Percentiles rank a stretch among this genome's conserved stretches.
These are phyloP conservation scores for Umbelopsis sp. DNA, from an alignment of 192 early-diverging fungal genomes.

Conservation along the genomic window DNA sequence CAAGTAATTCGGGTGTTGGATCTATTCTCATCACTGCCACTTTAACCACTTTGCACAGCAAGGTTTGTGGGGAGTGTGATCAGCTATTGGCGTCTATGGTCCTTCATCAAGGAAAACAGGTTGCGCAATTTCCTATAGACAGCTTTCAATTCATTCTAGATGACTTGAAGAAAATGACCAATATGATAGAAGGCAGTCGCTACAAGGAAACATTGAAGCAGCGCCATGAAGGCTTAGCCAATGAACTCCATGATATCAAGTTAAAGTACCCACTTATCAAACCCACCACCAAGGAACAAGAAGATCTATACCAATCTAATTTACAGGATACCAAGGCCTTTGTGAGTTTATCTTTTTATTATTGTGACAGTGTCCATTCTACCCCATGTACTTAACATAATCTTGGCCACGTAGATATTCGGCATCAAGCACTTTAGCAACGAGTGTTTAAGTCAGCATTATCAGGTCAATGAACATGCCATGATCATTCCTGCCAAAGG, in stretches of 20 bases:
- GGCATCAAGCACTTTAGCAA: slow-evolving; percentile 32
- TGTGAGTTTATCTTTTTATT: slow-evolving; percentile 13
- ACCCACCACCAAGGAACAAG: neutral
- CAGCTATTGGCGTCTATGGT: slow-evolving; percentile 8
- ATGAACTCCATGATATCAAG: neutral
- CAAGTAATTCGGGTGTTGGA: slow-evolving; percentile 3
- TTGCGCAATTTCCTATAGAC: slow-evolving; percentile 22
- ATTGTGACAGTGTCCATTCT: no score
- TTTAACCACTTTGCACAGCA: slow-evolving; percentile 34
- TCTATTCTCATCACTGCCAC: slow-evolving; percentile 34
- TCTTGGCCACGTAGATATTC: neutral
- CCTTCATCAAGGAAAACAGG: neutral
- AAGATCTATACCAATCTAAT: slow-evolving; percentile 2
- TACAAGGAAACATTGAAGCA: neutral
- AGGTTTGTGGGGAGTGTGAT: slow-evolving; percentile 30
- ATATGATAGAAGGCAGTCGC: slow-evolving; percentile 32
- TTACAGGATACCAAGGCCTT: slow-evolving; percentile 1
- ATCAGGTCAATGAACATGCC: slow-evolving; percentile 34
- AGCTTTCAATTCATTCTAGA: slow-evolving; percentile 19
- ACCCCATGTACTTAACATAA: neutral
- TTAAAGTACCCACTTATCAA: neutral
- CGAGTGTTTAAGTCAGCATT: slow-evolving; percentile 34
- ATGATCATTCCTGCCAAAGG: slow-evolving; percentile 44
- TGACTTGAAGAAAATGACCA: slow-evolving; percentile 32
- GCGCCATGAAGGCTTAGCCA: neutral